Conservation (phyloP, 2,329 filamentous ascomycete species). For the Incumbomyces lentus region DNA sequence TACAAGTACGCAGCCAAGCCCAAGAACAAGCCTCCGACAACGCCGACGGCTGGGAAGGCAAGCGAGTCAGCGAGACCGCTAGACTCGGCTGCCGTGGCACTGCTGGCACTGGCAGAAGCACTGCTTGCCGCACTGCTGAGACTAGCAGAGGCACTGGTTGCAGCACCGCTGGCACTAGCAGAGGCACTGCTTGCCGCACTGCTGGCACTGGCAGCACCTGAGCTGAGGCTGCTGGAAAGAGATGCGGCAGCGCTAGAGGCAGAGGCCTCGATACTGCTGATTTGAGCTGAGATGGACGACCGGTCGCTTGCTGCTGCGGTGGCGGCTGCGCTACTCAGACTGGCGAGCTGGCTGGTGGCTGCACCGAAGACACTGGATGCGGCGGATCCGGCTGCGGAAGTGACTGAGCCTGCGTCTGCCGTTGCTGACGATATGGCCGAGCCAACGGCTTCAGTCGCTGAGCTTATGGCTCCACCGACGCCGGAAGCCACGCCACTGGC, state of each 20-base stretch:
- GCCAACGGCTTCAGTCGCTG: not conserved
- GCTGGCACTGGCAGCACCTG: not conserved
- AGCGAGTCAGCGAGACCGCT: not conserved
- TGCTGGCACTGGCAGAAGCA: not conserved
- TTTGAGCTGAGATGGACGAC: not conserved
- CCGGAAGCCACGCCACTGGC: too few species aligned
- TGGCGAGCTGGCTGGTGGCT: not conserved
- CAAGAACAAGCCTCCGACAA: constrained; percentile 3
- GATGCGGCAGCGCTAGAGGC: not conserved
- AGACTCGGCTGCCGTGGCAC: not conserved
- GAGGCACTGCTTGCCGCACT: not conserved
- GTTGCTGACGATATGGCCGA: not conserved
- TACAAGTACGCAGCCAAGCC: constrained; percentile 6
- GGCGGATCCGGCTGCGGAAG: not conserved
- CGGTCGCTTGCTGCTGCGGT: not conserved
- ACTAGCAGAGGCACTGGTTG: not conserved
- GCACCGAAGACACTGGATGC: not conserved
- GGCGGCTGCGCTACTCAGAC: not conserved
- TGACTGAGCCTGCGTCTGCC: not conserved
- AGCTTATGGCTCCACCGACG: too few species aligned
- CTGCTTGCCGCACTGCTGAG: not conserved
- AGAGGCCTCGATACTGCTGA: not conserved
- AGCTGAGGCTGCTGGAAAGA: too few species aligned
- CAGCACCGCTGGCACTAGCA: not conserved
- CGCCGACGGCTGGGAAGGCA: constrained; percentile 4